A percentile compares a stretch with the other conserved stretches of the same genome.
These are phyloP conservation scores for Pestalotiopsis fici DNA, from an alignment of 2,329 filamentous ascomycete genomes.

Conservation along the genomic window DNA sequence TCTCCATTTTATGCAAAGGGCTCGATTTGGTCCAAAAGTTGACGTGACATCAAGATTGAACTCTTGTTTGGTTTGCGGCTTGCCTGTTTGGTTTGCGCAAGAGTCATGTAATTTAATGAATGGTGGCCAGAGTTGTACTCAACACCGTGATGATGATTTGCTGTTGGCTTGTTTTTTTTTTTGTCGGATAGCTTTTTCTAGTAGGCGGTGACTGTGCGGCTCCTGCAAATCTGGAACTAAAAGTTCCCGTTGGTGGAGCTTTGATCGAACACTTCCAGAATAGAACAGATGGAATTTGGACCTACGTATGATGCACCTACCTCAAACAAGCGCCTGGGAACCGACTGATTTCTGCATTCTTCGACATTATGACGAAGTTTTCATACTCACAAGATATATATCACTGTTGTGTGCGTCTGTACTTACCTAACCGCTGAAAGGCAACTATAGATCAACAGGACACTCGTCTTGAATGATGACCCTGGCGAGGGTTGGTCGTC, in stretches of 20 bases:
- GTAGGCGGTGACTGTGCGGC: conserved; percentile 3
- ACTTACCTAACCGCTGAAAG: too few relatives aligned
- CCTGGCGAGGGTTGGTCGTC: too few relatives aligned
- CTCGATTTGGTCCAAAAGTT: background rate
- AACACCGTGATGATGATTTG: background rate
- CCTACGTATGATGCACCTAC: background rate
- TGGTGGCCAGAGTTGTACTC: background rate
- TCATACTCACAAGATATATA: too few relatives aligned
- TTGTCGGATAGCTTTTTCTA: background rate
- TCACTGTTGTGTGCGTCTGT: too few relatives aligned
- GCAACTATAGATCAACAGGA: too few relatives aligned
- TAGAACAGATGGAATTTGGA: background rate
- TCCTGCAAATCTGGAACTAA: background rate
- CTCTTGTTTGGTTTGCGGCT: background rate
- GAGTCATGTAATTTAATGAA: background rate
- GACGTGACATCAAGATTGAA: background rate
- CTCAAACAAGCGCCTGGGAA: background rate
- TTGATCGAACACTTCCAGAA: background rate
- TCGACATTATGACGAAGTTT: too few relatives aligned
- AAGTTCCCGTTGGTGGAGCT: background rate
- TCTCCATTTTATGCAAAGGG: conserved; percentile 17
- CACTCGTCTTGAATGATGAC: too few relatives aligned
- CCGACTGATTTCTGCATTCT: too few relatives aligned
- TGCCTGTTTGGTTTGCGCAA: background rate
- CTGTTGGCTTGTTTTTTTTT: background rate